phyloP scores from a whole-genome alignment of 139 green algal genomes.

The Chlorella sp. region DNA sequence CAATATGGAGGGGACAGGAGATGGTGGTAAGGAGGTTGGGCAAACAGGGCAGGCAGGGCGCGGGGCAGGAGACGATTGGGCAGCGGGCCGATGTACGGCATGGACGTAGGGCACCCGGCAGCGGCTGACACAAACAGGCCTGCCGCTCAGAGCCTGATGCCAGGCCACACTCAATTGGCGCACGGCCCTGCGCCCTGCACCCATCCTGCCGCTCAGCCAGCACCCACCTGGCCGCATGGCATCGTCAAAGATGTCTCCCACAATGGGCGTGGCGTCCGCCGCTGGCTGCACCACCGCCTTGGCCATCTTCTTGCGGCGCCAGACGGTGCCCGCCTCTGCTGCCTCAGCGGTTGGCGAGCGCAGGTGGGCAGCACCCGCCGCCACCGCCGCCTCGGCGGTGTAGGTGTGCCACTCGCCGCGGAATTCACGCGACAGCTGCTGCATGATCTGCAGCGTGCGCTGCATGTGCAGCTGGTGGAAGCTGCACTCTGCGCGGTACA shows the following conservation, averaged over 20 bases:
- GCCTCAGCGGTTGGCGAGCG: not conserved
- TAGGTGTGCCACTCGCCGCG: not conserved
- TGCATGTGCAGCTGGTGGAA: not conserved
- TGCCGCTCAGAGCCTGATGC: no score
- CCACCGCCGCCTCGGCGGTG: not conserved
- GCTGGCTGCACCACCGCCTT: not conserved
- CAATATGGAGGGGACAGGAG: not conserved
- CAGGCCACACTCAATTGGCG: no score
- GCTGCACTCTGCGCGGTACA: constrained; percentile 20
- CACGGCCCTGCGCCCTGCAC: no score
- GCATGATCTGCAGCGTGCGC: not conserved
- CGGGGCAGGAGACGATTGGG: not conserved
- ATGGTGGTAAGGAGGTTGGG: not conserved
- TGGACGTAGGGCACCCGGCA: no score
- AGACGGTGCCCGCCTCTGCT: not conserved
- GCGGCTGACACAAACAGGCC: no score
- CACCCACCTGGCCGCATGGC: constrained; percentile 15
- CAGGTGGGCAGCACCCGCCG: not conserved
- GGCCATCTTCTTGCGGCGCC: constrained; percentile 3
- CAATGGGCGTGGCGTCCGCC: not conserved
- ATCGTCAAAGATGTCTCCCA: not conserved
- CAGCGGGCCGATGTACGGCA: no score
- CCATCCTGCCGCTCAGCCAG: not conserved
- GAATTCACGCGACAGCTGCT: not conserved
- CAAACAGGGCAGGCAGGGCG: not conserved